These are phyloP conservation scores for Mollisiaceae sp. DNA, from an alignment of 2,329 filamentous ascomycete species.

Conservation along the genomic window DNA sequence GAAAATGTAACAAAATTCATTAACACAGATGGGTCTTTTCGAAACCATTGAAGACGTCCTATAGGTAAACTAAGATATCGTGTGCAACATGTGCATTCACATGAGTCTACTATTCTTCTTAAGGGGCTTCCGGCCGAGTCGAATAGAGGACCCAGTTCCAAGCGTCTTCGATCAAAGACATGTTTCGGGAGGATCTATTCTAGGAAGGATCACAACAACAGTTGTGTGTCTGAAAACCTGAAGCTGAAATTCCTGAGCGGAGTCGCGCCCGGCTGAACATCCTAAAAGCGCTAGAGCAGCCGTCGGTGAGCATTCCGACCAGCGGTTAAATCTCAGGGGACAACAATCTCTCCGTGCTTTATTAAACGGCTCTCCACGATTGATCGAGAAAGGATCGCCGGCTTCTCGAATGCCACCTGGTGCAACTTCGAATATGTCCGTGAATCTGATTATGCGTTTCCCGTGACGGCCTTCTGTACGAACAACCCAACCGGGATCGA, in stretches of 20 bases:
- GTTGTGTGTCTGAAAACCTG: not conserved
- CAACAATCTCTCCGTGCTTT: not conserved
- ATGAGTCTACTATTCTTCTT: no score
- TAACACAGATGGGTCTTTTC: no score
- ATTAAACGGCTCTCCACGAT: not conserved
- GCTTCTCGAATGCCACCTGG: not conserved
- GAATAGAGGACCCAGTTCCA: no score
- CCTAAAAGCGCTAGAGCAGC: not conserved
- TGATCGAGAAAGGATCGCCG: not conserved
- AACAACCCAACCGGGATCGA: not conserved
- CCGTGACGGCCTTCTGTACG: not conserved
- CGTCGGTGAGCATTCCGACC: not conserved
- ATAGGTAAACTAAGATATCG: no score
- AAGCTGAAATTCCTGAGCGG: not conserved
- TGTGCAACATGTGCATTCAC: no score
- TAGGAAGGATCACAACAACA: slow-evolving; percentile 2
- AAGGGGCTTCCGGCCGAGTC: no score
- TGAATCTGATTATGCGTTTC: not conserved
- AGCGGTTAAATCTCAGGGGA: not conserved
- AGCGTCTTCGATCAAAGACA: not conserved
- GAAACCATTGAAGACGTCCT: no score
- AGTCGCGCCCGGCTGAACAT: not conserved
- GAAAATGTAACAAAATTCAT: no score
- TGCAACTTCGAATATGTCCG: not conserved
- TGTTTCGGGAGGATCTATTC: not conserved